Evolutionary conservation across 177 flowering plant genomes (phyloP), one percentile per base, ranked within the genome.

Genomic region (Vitis hybrid): DNA sequence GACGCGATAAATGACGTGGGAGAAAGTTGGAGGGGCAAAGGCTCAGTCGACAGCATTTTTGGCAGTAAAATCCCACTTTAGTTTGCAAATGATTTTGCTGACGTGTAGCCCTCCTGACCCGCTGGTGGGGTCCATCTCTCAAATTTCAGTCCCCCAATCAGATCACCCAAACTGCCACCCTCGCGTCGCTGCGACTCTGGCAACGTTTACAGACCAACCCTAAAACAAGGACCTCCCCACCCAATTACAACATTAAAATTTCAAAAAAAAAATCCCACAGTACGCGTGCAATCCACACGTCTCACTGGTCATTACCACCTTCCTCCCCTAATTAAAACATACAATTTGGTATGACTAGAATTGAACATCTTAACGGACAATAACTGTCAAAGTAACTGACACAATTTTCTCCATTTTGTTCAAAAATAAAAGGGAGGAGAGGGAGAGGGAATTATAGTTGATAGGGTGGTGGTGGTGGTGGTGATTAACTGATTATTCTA

Each of bases 51-150:
- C 68, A 74, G 67, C 75, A 57, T 55, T 71, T 74, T 72, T 74
- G 60, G 73, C 68, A 64, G 73, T 55, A 68, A 67, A 67, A 71
- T 60, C 72, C 69, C 48, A 26, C 34, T 70, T 67, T 30, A 65
- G 78, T 65, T 75, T 30, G 4, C 62, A 19, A 69, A 23, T 70
- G 68, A 14, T 71, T 74, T 71, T 64, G 81, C 75, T 74, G 77
- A 71, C 70, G 78, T 74, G 73, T 71, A 64, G 1, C 1, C 4
- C 45, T 19, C 8, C 19, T 49, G 49, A 13, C 70, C 23, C 3
- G 13, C 14, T 26, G 10, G 52, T 70, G 52, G 55, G 69, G 10
- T 57, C 73, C 64, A 21, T 18, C 11, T n/a, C 18, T 11, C 56
- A 65, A 54, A 70, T 70, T 65, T 58, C 70, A 75, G 60, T 69